Conservation (phyloP, 140 eudicot genomes). For the Stevia rebaudiana region DNA sequence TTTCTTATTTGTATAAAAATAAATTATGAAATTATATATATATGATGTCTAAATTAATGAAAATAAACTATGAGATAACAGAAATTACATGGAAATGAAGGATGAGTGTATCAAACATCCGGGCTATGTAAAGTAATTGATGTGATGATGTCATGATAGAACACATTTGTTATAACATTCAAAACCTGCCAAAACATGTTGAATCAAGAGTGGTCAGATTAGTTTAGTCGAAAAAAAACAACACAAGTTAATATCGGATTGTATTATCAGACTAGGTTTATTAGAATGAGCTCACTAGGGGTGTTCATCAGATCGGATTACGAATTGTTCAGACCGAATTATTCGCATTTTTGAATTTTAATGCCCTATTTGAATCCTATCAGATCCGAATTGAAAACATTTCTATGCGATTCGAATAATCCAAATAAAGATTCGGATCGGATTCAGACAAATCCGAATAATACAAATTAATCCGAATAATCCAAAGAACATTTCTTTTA, state of each 20-base stretch:
- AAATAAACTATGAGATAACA: neutral
- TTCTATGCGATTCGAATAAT: no score
- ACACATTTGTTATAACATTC: slow-evolving; percentile 3
- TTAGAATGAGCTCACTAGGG: no score
- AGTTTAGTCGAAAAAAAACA: neutral
- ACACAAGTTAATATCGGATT: neutral
- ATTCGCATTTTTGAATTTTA: no score
- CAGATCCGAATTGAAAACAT: no score
- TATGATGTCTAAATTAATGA: neutral
- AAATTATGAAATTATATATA: neutral
- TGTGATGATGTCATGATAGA: slow-evolving; percentile 13
- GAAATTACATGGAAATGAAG: slow-evolving; percentile 1
- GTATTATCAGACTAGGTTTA: no score
- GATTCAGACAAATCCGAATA: no score
- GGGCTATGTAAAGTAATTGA: slow-evolving; percentile 2
- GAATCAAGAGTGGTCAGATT: neutral
- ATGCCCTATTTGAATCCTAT: no score
- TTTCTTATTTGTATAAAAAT: neutral
- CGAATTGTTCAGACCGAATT: no score
- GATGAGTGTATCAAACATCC: neutral
- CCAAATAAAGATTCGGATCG: no score
- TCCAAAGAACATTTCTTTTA: no score
- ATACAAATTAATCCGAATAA: no score
- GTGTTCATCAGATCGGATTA: no score
- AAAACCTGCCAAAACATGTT: slow-evolving; percentile 18